These are phyloP conservation scores for Talaromyces amestolkiae DNA, from an alignment of 2,329 filamentous ascomycete genomes.

Conservation along the genomic window DNA sequence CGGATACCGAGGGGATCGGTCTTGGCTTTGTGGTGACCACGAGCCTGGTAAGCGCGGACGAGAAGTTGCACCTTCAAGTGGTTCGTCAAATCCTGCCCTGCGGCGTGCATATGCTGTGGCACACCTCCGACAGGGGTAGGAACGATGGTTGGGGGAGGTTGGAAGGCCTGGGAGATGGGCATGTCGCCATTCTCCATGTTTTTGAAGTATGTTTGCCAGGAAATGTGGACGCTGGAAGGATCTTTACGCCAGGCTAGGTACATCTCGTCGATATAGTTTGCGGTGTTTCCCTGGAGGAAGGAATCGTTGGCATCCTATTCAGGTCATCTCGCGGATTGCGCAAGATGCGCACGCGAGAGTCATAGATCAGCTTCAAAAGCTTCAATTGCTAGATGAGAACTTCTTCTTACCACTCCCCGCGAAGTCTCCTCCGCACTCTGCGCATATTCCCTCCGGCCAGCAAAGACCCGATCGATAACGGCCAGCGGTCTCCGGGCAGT, in stretches of 20 bases:
- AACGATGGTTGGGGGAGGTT: constrained; percentile 87
- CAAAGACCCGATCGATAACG: constrained; percentile 35
- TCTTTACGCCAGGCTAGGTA: constrained; percentile 97
- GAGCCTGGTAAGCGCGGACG: constrained; percentile 94
- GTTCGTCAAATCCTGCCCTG: constrained; percentile 83
- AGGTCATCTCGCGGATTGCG: constrained; percentile 19
- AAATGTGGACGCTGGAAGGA: constrained; percentile 89
- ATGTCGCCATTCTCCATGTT: constrained; percentile 99
- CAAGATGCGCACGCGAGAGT: constrained; percentile 24
- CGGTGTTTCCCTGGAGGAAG: constrained; percentile 94
- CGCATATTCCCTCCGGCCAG: constrained; percentile 56
- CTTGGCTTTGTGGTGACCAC: constrained; percentile 96
- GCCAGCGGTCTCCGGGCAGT: constrained; percentile 34
- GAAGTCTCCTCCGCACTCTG: constrained; percentile 57
- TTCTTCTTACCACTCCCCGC: constrained; percentile 59
- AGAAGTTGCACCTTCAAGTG: constrained; percentile 98
- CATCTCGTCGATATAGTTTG: constrained; percentile 99
- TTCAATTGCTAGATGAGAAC: neutral
- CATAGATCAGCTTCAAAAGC: constrained; percentile 23
- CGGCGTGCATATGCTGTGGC: constrained; percentile 66
- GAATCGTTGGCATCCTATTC: constrained; percentile 80
- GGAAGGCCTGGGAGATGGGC: constrained; percentile 96
- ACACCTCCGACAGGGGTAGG: constrained; percentile 77
- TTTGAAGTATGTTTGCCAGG: constrained; percentile 99
- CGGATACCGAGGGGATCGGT: constrained; percentile 95